phyloP scores from a whole-genome alignment of 1,284 basidiomycete genomes.

The Ganoderma boninense region DNA sequence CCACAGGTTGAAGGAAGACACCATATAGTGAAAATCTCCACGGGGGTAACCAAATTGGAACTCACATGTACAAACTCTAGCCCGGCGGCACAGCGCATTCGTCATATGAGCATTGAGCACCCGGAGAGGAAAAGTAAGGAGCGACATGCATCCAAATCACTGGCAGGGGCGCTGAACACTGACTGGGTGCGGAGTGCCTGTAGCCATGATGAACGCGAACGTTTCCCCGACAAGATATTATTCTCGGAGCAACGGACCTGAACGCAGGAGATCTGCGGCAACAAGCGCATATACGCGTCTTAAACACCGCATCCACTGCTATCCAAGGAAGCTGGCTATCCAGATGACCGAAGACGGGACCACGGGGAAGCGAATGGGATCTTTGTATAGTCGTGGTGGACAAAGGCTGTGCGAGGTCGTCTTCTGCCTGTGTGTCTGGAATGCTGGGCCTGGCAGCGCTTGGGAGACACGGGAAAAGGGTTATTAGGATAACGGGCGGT shows the following conservation, averaged over 20 bases:
- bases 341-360: not conserved
- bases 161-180: not conserved
- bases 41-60: too few relatives aligned
- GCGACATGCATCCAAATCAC: not conserved
- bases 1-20: not conserved
- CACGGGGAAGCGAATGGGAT: constrained; percentile 4
- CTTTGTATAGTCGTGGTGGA: constrained; percentile 14
- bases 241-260: not conserved
- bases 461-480: not conserved
- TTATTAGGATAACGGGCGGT: not conserved
- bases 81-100: not conserved
- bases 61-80: too few relatives aligned
- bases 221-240: not conserved
- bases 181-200: not conserved
- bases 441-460: not conserved
- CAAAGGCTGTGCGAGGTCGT: constrained; percentile 13
- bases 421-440: not conserved
- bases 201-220: not conserved
- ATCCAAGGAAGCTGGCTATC: constrained; percentile 1
- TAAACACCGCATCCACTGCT: constrained; percentile 10
- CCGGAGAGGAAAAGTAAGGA: too few relatives aligned
- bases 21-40: not conserved
- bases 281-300: constrained; percentile 5
- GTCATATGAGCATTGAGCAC: not conserved
- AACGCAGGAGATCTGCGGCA: not conserved